These are phyloP conservation scores for Polygonum aviculare DNA, from an alignment of 148 eudicot genomes.

Conservation along the genomic window DNA sequence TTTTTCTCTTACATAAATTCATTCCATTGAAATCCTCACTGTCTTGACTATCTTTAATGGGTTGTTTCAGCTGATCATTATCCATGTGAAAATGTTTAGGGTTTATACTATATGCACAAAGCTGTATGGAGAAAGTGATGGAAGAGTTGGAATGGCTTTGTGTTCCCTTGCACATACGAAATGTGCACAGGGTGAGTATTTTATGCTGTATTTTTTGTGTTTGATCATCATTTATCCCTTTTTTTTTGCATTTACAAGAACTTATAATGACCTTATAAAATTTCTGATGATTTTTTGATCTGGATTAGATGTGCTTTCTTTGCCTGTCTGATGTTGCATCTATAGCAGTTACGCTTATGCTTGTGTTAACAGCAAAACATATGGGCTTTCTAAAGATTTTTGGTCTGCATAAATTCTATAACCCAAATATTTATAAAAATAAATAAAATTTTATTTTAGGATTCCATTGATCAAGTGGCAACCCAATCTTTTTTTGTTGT, in stretches of 20 bases:
- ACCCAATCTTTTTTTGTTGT: constrained; percentile 1
- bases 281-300: background rate
- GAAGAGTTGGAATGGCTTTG: constrained; percentile 76
- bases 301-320: background rate
- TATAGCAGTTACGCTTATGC: background rate
- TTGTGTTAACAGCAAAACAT: background rate
- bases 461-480: background rate
- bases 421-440: background rate
- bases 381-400: background rate
- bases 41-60: background rate
- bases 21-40: background rate
- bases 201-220: background rate
- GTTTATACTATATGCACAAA: constrained; percentile 40
- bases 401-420: background rate
- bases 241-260: background rate
- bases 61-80: background rate
- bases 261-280: background rate
- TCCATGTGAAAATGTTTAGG: constrained; percentile 25
- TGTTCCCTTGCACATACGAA: constrained; percentile 71
- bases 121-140: constrained; percentile 63
- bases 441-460: background rate
- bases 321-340: background rate
- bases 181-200: constrained; percentile 69
- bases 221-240: background rate
- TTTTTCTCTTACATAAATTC: constrained; percentile 10